Percentiles rank a stretch among this genome's conserved stretches.
phyloP scores from a whole-genome alignment of 768 basidiomycete species.

The Boletus vinaceobasis region DNA sequence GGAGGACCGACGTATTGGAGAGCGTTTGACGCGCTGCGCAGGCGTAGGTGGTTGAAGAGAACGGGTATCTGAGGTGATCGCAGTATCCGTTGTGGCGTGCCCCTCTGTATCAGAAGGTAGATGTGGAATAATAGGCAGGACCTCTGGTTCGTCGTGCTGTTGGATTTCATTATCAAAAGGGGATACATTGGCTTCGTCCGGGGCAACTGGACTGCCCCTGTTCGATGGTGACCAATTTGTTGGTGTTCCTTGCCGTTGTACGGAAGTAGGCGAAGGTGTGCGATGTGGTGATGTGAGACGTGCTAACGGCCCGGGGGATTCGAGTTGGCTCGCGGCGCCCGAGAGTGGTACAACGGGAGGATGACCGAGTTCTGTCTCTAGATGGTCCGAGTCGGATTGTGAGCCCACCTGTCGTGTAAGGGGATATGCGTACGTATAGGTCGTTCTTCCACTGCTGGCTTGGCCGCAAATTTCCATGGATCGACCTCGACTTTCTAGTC shows the following conservation, averaged over 20 bases:
- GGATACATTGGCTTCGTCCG: not conserved
- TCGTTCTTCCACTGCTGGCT: conserved; percentile 5
- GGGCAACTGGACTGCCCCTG: conserved; percentile 15
- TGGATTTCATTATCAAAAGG: not conserved
- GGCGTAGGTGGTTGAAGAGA: conserved; percentile 29
- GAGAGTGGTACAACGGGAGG: not conserved
- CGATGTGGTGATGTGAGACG: not conserved
- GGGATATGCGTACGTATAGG: conserved; percentile 9
- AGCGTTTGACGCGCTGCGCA: conserved; percentile 20
- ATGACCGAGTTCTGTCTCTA: conserved; percentile 3
- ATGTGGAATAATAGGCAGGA: not conserved
- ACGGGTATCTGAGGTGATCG: conserved; percentile 3
- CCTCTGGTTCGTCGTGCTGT: conserved; percentile 1
- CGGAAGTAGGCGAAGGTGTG: conserved; percentile 8
- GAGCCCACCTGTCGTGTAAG: not conserved
- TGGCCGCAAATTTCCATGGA: conserved; percentile 13
- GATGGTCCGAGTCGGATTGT: not conserved
- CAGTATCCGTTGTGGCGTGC: not conserved
- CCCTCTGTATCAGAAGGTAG: conserved; percentile 13
- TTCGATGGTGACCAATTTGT: conserved; percentile 30
- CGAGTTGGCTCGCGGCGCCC: not conserved
- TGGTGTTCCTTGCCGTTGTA: conserved; percentile 24
- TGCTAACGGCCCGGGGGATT: not conserved
- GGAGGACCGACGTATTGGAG: conserved; percentile 3
- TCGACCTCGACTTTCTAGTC: conserved; percentile 12